A percentile compares a stretch with the other conserved stretches of the same genome.
Evolutionary conservation across 805 yeast species (phyloP).

Genomic region (Groenewaldozyma salmanticensis): DNA sequence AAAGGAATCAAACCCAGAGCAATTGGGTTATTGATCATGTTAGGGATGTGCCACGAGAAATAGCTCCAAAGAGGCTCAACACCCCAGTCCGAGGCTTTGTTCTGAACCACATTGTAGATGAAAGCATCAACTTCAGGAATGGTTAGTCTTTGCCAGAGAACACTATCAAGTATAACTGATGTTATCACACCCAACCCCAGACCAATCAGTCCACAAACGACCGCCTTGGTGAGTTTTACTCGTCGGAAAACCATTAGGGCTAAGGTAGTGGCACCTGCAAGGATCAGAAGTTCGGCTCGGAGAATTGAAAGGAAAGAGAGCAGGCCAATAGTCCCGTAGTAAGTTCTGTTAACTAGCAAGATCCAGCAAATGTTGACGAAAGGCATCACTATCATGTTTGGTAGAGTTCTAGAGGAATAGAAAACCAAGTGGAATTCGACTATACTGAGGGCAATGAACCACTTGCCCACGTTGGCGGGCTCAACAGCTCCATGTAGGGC

Average conservation of each 20-base stretch:
- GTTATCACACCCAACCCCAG: conserved; percentile 39
- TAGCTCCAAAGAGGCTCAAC: conserved; percentile 65
- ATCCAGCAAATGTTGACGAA: conserved; percentile 49
- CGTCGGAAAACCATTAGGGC: conserved; percentile 39
- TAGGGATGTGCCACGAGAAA: conserved; percentile 45
- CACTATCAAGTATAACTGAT: conserved; percentile 53
- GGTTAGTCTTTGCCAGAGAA: conserved; percentile 51
- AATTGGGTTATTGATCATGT: conserved; percentile 27
- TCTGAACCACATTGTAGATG: conserved; percentile 64
- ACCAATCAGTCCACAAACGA: conserved; percentile 33
- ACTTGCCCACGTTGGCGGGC: conserved; percentile 26
- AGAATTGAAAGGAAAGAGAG: conserved; percentile 61
- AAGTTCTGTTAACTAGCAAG: conserved; percentile 30
- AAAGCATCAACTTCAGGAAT: conserved; percentile 73
- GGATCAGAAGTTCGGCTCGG: conserved; percentile 58
- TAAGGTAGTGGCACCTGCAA: conserved; percentile 27
- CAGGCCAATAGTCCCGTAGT: conserved; percentile 35
- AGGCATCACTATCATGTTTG: conserved; percentile 77
- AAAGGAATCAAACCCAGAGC: conserved; percentile 33
- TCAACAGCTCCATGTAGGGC: conserved; percentile 1
- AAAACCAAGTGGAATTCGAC: conserved; percentile 73
- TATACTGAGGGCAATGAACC: conserved; percentile 47
- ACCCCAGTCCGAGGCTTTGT: conserved; percentile 77
- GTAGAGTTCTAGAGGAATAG: conserved; percentile 77
- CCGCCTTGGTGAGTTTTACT: conserved; percentile 32